Base-by-base conservation (phyloP, 2,329 filamentous ascomycete genomes). In the Seiridium unicorne region DNA sequence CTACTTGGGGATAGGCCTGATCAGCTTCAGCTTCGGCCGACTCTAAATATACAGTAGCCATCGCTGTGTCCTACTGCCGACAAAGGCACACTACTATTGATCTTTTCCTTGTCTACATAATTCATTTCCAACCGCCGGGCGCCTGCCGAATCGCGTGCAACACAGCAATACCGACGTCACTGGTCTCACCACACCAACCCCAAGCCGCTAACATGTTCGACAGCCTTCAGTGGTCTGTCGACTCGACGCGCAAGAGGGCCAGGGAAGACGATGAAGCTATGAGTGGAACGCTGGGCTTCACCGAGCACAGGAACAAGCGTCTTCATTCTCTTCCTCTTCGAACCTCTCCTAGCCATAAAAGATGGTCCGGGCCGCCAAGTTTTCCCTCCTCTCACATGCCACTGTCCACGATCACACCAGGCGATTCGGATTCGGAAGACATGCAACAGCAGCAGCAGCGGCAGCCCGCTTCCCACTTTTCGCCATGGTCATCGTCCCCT, bases 291-390 rank as follows among this genome's bases (percentile, higher is more conserved):
- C 34, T 68, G 10, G 66, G 71, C 63, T 72, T 72, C 53, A 70
- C 66, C 8, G 71, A 73, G 54, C 72, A 73, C 60, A 70, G 72
- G 26, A 72, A 72, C 64, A 85, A 85, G 80, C 81, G 83, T 44
- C 63, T 84, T 13, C 82, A 84, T 60, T 79, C 80, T 49, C 77
- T 85, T 4, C 82, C 82, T 10, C 69, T 84, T 11, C 78, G 81
- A 60, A 77, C 76, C 8, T 80, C 79, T 36, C 79, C 79, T 18
- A 71, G 70, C 44, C 69, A 76, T 7, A 74, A 73, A 58, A 71
- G 72, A 66, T 74, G 72, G 68, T 62, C 69, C 5, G 69, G 64
- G 18, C 68, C 68, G 5, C 66, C 67, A 6, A 70, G 61, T 53
- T 70, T 74, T 57, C 63, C 69, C 1, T 62, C 59, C 38, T 60